A percentile compares a stretch with the other conserved stretches of the same genome.
phyloP scores from a whole-genome alignment of 1,284 basidiomycete genomes.

The Trichosporon sp. region DNA sequence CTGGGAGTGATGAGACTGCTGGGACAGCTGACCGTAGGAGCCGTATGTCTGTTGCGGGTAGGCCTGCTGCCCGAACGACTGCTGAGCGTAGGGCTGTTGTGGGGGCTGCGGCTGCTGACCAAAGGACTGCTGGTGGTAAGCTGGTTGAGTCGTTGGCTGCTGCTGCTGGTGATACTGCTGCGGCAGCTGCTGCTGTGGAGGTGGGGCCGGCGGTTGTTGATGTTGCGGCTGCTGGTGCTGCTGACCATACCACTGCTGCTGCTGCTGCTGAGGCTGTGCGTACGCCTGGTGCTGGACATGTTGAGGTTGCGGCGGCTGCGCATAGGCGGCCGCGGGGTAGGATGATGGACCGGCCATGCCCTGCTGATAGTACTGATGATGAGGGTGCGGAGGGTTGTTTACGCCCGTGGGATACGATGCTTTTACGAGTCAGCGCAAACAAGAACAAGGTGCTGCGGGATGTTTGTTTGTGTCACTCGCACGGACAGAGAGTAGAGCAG shows the following conservation, averaged over 20 bases:
- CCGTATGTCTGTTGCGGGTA: conserved; percentile 13
- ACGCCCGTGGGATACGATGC: conserved; percentile 7
- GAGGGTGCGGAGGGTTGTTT: conserved; percentile 17
- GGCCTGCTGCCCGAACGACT: conserved; percentile 18
- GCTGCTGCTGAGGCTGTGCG: not conserved
- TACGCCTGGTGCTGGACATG: not conserved
- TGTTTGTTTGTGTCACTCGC: conserved; percentile 10
- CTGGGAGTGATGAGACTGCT: conserved; percentile 15
- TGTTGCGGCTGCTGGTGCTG: conserved; percentile 1
- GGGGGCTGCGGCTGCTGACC: conserved; percentile 1
- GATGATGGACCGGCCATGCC: conserved; percentile 11
- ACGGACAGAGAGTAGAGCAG: not conserved
- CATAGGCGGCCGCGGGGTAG: not conserved
- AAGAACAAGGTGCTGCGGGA: not conserved
- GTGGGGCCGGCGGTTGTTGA: not conserved
- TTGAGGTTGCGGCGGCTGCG: conserved; percentile 6
- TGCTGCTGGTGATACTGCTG: not conserved
- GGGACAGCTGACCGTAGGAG: conserved; percentile 6
- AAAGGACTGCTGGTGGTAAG: conserved; percentile 12
- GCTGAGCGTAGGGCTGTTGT: conserved; percentile 12
- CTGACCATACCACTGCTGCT: conserved; percentile 10
- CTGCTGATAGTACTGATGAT: conserved; percentile 11
- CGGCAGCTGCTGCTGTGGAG: conserved; percentile 5
- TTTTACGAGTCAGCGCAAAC: not conserved
- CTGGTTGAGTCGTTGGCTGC: not conserved